Percentiles rank a stretch among this genome's conserved stretches.
phyloP scores from a whole-genome alignment of 208 protist species.

The Porcisia deanei region DNA sequence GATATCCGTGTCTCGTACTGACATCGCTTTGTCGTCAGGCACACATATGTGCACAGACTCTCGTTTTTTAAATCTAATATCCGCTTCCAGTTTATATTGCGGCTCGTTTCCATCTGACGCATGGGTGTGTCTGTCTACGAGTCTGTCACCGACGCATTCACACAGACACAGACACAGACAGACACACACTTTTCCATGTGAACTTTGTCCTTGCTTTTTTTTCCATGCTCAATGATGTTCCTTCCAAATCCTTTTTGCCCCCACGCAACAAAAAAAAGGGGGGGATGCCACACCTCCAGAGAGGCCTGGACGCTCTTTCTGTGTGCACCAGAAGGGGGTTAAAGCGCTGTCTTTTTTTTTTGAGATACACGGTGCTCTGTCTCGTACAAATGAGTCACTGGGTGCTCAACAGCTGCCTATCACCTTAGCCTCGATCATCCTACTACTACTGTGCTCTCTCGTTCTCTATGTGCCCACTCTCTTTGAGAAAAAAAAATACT shows the following conservation, averaged over 20 bases:
- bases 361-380: background rate
- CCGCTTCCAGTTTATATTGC: background rate
- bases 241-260: background rate
- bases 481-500: background rate
- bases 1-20: too few species aligned
- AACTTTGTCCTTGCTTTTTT: background rate
- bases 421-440: background rate
- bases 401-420: background rate
- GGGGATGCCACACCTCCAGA: background rate
- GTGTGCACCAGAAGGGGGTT: background rate
- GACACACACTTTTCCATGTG: background rate
- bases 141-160: background rate
- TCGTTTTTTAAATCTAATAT: background rate
- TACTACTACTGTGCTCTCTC: background rate
- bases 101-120: background rate
- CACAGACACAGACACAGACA: background rate
- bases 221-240: background rate
- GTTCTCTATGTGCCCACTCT: background rate
- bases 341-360: too few species aligned
- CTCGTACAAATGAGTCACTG: background rate
- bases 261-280: background rate
- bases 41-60: background rate
- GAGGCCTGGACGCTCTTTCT: background rate
- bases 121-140: background rate
- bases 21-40: background rate